Percentiles rank a stretch among this genome's conserved stretches.
phyloP scores from a whole-genome alignment of 2,329 filamentous ascomycete species.

The Talaromyces sp. region DNA sequence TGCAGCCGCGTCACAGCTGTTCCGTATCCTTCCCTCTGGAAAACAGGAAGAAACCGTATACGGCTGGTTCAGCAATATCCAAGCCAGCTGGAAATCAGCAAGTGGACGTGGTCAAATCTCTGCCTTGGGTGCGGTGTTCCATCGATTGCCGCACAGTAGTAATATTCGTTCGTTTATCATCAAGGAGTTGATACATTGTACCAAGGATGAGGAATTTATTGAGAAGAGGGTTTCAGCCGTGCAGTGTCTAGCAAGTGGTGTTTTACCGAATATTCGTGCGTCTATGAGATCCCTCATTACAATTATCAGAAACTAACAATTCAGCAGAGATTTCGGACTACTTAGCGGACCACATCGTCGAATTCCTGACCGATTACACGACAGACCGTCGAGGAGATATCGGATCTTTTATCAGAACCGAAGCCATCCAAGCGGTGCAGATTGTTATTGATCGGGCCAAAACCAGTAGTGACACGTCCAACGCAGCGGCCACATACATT shows the following conservation, averaged over 20 bases:
- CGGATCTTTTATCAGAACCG: constrained; percentile 77
- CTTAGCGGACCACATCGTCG: constrained; percentile 30
- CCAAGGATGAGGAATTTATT: constrained; percentile 37
- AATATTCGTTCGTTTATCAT: constrained; percentile 29
- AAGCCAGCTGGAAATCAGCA: constrained; percentile 34
- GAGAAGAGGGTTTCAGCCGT: constrained; percentile 42
- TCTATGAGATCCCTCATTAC: neutral
- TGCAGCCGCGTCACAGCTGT: constrained; percentile 38
- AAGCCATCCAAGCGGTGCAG: constrained; percentile 67
- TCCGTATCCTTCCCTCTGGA: constrained; percentile 32
- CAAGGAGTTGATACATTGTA: constrained; percentile 33
- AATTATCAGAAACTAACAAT: constrained; percentile 20
- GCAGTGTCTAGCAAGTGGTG: constrained; percentile 34
- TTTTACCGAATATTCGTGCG: constrained; percentile 39
- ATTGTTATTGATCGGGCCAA: constrained; percentile 8
- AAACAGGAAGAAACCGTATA: constrained; percentile 36
- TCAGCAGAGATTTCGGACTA: constrained; percentile 28
- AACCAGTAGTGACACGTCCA: neutral
- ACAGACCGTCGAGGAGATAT: constrained; percentile 86
- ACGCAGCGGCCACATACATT: constrained; percentile 18
- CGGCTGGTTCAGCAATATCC: constrained; percentile 39
- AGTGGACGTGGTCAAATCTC: constrained; percentile 44
- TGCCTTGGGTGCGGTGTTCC: constrained; percentile 41
- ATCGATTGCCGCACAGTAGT: constrained; percentile 26
- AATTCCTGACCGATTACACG: constrained; percentile 77